Base-by-base conservation (phyloP, 73 alveolate genomes). In the Uronychia setigera region DNA sequence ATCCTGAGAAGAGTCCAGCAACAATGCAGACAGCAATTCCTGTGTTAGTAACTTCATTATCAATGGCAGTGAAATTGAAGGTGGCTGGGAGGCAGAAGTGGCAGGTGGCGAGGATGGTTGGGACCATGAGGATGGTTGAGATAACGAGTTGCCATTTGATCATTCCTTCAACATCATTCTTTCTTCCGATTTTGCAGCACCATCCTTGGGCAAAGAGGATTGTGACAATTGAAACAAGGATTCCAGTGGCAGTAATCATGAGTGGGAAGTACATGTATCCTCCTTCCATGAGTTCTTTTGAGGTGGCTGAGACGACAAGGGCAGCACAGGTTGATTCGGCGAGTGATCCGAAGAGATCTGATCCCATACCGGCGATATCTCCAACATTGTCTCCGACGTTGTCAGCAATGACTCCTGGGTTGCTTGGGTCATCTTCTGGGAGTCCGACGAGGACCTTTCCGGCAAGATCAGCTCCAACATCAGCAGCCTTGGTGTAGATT, bases 351-450 rank as follows among this genome's bases (percentile, higher is more conserved):
- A 97, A 97, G 31, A 97, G 92, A 79, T 97, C 99, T 29, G 99
- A 89, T 59, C 99, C 99, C 99, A 97, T 97, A 27, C 99, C 99
- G 11, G 99, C 99, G 58, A 86, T 86, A 78, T 83, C 88, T 46
- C 93, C 98, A 79, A 97, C 99, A 82, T 97, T 97, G 91, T 97
- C 99, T 30, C 99, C 99, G 58, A 97, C 99, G 88, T 96, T 96
- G 91, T 96, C 99, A 80, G 99, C 99, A 77, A 97, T 97, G 59
- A 95, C 87, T 74, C 98, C 99, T 85, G 99, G 98, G 91, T 97
- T 97, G 74, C 88, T 87, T 74, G 98, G 98, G 88, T 90, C 93
- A 83, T 97, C 99, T 92, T 92, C 99, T 29, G 85, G 93, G 80
- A 96, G 93, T 76, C 94, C 98, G 34, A 90, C 92, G 60, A 86